A percentile compares a stretch with the other conserved stretches of the same genome.
phyloP scores from a whole-genome alignment of 768 basidiomycete genomes.

The Leccinum broughii region DNA sequence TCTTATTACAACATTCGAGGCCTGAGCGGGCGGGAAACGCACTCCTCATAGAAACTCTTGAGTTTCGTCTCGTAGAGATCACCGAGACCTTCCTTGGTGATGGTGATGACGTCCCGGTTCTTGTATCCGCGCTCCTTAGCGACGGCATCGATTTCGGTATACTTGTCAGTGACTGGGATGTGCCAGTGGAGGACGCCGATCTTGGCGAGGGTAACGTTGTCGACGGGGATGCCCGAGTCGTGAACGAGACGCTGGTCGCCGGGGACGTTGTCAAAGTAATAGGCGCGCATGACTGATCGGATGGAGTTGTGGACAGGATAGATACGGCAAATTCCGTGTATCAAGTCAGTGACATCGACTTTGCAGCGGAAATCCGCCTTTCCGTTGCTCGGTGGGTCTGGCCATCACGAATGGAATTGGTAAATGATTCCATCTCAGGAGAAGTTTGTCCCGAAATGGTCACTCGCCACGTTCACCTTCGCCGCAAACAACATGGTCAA shows the following conservation, averaged over 20 bases:
- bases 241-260: slow-evolving; percentile 84
- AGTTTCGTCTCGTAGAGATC: slow-evolving; percentile 81
- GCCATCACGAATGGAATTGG: too few species aligned
- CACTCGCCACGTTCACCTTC: not conserved
- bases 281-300: slow-evolving; percentile 58
- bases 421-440: too few species aligned
- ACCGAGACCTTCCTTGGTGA: slow-evolving; percentile 77
- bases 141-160: slow-evolving; percentile 47
- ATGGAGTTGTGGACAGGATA: too few species aligned
- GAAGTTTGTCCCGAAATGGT: not conserved
- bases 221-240: slow-evolving; percentile 63
- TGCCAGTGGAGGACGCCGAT: slow-evolving; percentile 70
- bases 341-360: too few species aligned
- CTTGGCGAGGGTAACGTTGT: slow-evolving; percentile 44
- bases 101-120: slow-evolving; percentile 78
- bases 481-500: too few species aligned
- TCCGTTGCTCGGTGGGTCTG: too few species aligned
- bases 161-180: slow-evolving; percentile 44
- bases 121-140: slow-evolving; percentile 77
- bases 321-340: not conserved
- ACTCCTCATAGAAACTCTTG: slow-evolving; percentile 85
- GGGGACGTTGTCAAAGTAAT: slow-evolving; percentile 71
- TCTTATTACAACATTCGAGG: not conserved
- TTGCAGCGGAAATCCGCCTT: too few species aligned
- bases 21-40: slow-evolving; percentile 22